Evolutionary conservation across 768 basidiomycete genomes (phyloP).

Genomic region (Hygrocybe coccinea): DNA sequence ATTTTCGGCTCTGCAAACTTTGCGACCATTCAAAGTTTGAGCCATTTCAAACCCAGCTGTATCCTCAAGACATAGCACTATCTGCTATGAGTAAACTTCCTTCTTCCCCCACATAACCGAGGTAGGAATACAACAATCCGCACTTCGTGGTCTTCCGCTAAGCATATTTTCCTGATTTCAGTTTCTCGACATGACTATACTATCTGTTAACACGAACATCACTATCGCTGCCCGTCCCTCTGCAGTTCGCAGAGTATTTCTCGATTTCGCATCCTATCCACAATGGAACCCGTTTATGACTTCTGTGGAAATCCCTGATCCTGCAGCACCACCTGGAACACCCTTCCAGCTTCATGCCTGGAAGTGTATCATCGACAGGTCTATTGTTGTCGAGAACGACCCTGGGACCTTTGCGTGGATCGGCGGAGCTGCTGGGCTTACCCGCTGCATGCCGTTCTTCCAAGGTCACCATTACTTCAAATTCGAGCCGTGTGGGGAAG

Average conservation of each 20-base stretch:
- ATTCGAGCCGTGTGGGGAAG: not conserved
- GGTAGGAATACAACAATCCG: no score
- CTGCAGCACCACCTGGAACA: conserved; percentile 1
- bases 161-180: not conserved
- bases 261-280: conserved; percentile 3
- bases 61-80: no score
- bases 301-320: not conserved
- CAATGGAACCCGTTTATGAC: conserved; percentile 2
- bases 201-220: not conserved
- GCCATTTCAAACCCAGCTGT: no score
- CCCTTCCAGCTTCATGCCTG: not conserved
- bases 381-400: conserved; percentile 1
- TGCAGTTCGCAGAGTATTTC: conserved; percentile 3
- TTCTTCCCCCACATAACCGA: no score
- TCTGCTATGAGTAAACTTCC: no score
- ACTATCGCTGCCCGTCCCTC: not conserved
- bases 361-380: conserved; percentile 2
- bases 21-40: no score
- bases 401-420: not conserved
- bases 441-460: not conserved
- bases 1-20: no score
- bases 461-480: conserved; percentile 3
- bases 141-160: no score
- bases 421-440: not conserved
- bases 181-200: not conserved